Conservation (phyloP, 1,139 yeast species). For the Protomyces inouyei region DNA sequence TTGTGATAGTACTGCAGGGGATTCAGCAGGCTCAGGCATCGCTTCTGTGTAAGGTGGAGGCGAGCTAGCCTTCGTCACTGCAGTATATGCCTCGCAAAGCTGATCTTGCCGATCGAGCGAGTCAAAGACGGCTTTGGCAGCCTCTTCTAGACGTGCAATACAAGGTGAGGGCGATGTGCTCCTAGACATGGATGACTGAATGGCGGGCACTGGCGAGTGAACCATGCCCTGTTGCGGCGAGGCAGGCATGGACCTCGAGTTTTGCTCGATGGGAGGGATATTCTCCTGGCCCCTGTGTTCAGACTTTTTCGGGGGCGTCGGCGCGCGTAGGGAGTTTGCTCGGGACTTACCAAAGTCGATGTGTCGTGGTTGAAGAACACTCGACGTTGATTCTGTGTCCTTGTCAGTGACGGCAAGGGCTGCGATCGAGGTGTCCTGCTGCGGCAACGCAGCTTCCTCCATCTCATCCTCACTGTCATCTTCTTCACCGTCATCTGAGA, state of each 20-base stretch:
- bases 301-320: background rate
- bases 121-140: background rate
- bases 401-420: background rate
- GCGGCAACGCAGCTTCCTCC: background rate
- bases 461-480: background rate
- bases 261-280: background rate
- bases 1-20: background rate
- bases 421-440: too few relatives aligned
- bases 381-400: background rate
- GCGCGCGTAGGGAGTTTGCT: background rate
- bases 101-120: background rate
- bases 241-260: background rate
- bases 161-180: background rate
- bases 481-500: background rate
- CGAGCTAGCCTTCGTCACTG: background rate
- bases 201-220: background rate
- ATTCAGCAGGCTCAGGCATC: background rate
- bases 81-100: background rate
- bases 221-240: background rate
- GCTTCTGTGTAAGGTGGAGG: background rate
- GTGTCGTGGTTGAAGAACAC: slow-evolving; percentile 4
- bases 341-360: background rate
- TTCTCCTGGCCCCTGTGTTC: slow-evolving; percentile 9
- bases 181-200: background rate
- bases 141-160: background rate